These are phyloP conservation scores for Myxozyma geophila DNA, from an alignment of 805 yeast species.

Conservation along the genomic window DNA sequence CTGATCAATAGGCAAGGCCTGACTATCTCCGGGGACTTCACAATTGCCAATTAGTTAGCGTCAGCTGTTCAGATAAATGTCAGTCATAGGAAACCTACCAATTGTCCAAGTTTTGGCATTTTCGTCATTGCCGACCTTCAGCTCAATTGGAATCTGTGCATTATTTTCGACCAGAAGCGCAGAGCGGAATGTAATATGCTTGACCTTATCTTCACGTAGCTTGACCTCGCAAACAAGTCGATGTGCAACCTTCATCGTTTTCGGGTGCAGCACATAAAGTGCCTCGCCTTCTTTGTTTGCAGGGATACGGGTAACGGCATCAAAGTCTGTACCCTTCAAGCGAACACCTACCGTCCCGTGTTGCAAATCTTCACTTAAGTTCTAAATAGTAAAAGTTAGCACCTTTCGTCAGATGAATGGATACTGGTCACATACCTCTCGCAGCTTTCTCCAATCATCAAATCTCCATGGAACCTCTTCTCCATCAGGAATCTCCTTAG, in stretches of 20 bases:
- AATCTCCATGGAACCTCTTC: constrained; percentile 80
- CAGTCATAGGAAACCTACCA: constrained; percentile 1
- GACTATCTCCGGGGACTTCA: constrained; percentile 55
- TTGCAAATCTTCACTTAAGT: constrained; percentile 32
- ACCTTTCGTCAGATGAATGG: neutral
- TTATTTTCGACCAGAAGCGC: constrained; percentile 71
- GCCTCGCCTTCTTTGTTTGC: constrained; percentile 85
- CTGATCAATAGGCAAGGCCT: constrained; percentile 74
- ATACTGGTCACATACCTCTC: constrained; percentile 57
- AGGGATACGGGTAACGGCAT: constrained; percentile 59
- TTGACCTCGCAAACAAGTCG: constrained; percentile 73
- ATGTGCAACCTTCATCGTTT: constrained; percentile 65
- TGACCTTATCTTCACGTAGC: constrained; percentile 76
- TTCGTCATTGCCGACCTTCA: constrained; percentile 47
- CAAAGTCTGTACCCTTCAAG: constrained; percentile 60
- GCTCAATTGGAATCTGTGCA: constrained; percentile 60
- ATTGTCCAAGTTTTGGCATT: constrained; percentile 50
- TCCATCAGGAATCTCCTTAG: constrained; percentile 49
- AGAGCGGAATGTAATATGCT: constrained; percentile 76
- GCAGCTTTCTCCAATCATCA: constrained; percentile 87
- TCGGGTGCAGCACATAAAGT: constrained; percentile 67
- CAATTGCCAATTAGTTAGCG: neutral
- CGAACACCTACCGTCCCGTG: constrained; percentile 38
- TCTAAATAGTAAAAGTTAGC: constrained; percentile 1
- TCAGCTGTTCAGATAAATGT: neutral